Base-by-base conservation (phyloP, 176 grass and related monocot genomes). In the Bonia amplexicaulis region DNA sequence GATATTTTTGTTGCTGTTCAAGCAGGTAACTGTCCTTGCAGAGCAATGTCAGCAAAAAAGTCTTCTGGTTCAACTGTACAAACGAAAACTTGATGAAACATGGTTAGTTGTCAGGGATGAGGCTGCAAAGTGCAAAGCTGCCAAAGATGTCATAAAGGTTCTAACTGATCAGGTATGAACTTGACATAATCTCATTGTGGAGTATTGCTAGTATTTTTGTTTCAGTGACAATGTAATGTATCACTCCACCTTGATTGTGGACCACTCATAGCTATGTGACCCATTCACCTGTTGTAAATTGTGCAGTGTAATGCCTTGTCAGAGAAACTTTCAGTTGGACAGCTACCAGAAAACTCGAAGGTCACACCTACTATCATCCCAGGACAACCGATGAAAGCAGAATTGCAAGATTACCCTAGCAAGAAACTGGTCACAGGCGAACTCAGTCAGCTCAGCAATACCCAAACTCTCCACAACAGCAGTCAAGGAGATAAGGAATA, bases 71-170 rank as follows among this genome's bases (percentile, higher is more conserved):
- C 83, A 95, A 82, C 77, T 92, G 31, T 90, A 91, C 83, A 93
- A 93, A 87, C 81, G 77, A 71, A 95, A 87, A 89, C 91, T 95
- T 25, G 93, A 98, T 82, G 93, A 98, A 73, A 90, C 91, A 65
- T 98, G 89, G 91, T 84, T 87, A 12, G 39, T 93, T 83, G 89
- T 92, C 44, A 98, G 91, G 83, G 89, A 98, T 80, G 91, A 98
- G 92, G 82, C 91, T 85, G 91, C 89, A 78, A 98, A 93, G 69
- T 95, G 87, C 66, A 92, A 92, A 81, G 87, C 93, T 75, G 93
- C 93, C 52, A 93, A 93, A 78, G 91, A 92, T 29, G 73, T 95
- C 71, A 93, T 98, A 87, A 98, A 92, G 48, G 86, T 95, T 78
- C 80, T 98, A 46, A 88, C 83, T 10, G 86, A 87, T 80, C 89